Percentiles rank a stretch among this genome's conserved stretches.
phyloP scores from a whole-genome alignment of 2,329 filamentous ascomycete species.

The Xylaria polymorpha region DNA sequence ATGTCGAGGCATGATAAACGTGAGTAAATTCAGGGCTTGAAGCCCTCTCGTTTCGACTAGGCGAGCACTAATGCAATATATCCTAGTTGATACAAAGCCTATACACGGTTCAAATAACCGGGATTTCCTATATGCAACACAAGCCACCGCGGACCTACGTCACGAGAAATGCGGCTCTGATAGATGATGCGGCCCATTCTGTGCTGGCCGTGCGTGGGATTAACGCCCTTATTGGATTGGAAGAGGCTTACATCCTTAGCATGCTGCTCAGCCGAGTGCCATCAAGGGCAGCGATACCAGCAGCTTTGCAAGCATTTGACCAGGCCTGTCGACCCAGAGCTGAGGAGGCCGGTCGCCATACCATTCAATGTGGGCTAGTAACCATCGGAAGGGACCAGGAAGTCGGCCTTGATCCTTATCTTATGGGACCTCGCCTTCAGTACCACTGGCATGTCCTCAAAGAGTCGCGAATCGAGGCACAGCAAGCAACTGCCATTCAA shows the following conservation, averaged over 20 bases:
- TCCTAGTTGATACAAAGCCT: constrained; percentile 47
- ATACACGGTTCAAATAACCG: constrained; percentile 49
- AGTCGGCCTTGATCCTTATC: constrained; percentile 39
- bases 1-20: constrained; percentile 48
- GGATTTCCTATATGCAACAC: constrained; percentile 46
- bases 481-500: constrained; percentile 35
- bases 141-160: constrained; percentile 42
- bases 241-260: constrained; percentile 47
- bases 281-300: constrained; percentile 40
- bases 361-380: constrained; percentile 39
- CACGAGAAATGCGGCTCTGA: constrained; percentile 41
- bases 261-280: constrained; percentile 44
- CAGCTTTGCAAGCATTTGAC: constrained; percentile 48
- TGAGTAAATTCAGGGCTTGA: constrained; percentile 34
- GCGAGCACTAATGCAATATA: constrained; percentile 8
- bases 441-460: constrained; percentile 41
- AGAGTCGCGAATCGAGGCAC: constrained; percentile 38
- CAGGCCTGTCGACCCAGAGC: constrained; percentile 46
- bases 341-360: constrained; percentile 39
- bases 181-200: constrained; percentile 46
- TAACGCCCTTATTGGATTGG: constrained; percentile 39
- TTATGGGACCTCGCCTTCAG: constrained; percentile 37
- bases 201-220: constrained; percentile 42
- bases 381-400: constrained; percentile 42
- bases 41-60: not conserved